A percentile compares a stretch with the other conserved stretches of the same genome.
These are phyloP conservation scores for Epipyxis sp. DNA, from an alignment of 108 stramenopile genomes.

Conservation along the genomic window DNA sequence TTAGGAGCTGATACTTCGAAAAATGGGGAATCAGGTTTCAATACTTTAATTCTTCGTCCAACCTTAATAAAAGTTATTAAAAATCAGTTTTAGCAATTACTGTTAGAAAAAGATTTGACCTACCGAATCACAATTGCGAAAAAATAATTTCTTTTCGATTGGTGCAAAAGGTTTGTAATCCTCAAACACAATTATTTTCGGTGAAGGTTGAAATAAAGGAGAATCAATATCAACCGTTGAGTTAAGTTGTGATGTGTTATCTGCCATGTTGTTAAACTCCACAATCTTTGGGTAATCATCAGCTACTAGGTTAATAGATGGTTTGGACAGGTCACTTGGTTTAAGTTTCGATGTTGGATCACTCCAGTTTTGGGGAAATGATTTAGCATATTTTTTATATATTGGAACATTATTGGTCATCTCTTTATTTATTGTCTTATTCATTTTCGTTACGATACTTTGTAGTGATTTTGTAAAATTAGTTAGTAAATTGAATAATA, in stretches of 20 bases:
- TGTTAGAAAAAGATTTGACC: neutral
- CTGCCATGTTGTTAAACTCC: slow-evolving; percentile 52
- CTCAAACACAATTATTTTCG: slow-evolving; percentile 42
- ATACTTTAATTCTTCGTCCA: slow-evolving; percentile 55
- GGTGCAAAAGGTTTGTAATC: slow-evolving; percentile 52
- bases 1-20: slow-evolving; percentile 54
- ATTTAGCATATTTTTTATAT: neutral
- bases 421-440: neutral
- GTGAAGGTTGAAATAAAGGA: slow-evolving; percentile 54
- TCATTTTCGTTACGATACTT: too few relatives aligned
- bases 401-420: neutral
- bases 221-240: slow-evolving; percentile 46
- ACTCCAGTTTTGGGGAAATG: neutral
- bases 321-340: neutral
- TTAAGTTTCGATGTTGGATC: slow-evolving; percentile 1
- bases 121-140: slow-evolving; percentile 53
- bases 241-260: slow-evolving; percentile 44
- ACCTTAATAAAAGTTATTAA: slow-evolving; percentile 20
- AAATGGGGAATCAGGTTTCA: slow-evolving; percentile 51
- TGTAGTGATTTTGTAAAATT: too few relatives aligned
- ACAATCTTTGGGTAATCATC: slow-evolving; percentile 34
- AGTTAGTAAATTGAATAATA: too few relatives aligned
- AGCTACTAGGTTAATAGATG: neutral
- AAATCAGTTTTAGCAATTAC: neutral
- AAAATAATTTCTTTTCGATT: slow-evolving; percentile 40